Evolutionary conservation across 305 asterid species (phyloP).

Genomic region (Fraxinus latifolia): DNA sequence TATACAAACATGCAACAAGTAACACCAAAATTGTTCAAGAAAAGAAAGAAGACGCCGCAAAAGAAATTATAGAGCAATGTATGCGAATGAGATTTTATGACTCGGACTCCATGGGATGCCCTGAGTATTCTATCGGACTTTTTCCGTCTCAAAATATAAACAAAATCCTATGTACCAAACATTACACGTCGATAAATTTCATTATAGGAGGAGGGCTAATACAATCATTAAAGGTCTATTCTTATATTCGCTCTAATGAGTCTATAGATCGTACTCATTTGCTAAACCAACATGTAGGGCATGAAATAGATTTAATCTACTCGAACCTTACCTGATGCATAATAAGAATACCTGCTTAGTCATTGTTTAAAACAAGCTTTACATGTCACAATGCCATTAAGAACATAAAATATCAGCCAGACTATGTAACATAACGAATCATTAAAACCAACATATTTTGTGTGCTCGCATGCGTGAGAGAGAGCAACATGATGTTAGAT

Average conservation of each 20-base stretch:
- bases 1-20: background rate
- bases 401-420: background rate
- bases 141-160: background rate
- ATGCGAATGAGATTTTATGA: background rate
- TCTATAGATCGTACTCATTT: background rate
- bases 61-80: background rate
- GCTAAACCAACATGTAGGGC: background rate
- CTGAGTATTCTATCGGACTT: background rate
- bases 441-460: background rate
- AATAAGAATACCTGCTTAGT: background rate
- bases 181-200: background rate
- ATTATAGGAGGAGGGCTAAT: background rate
- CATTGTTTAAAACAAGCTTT: background rate
- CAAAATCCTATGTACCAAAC: background rate
- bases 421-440: background rate
- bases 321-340: background rate
- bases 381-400: background rate
- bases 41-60: background rate
- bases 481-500: background rate
- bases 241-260: background rate
- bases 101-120: background rate
- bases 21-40: background rate
- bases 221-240: background rate
- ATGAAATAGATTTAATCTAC: background rate
- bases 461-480: background rate